Base-by-base conservation (phyloP, 2,329 filamentous ascomycete genomes). In the Ploettnerulaceae sp. region DNA sequence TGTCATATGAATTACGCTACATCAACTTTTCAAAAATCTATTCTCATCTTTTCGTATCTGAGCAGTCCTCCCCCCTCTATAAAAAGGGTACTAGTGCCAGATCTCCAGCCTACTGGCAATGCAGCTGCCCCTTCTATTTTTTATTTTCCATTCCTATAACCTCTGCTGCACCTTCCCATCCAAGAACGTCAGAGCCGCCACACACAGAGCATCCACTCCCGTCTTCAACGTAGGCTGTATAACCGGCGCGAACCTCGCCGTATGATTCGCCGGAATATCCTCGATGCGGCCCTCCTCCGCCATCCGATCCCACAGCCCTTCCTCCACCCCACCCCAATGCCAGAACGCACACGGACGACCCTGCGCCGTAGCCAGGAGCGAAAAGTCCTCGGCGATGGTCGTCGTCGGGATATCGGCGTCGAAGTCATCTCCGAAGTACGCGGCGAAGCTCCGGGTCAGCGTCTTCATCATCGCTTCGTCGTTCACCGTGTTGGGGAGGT, bases 201-300 rank as follows among this genome's bases (percentile, higher is more conserved):
- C 58, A 37, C 67, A 69, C 56, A 77, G 62, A 1, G 72, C 72
- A 62, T 77, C 71, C 2, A 71, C 63, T 0, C 73, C 78, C 7
- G 65, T 65, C 51, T 52, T 69, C 66, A 82, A 60, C 1, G 78
- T 82, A 11, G 77, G 77, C 59, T 75, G 71, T n/a, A 82, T 68
- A 0, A 69, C 71, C 4, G 77, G 78, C 15, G 72, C 71, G 63
- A 82, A 82, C 34, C 69, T 66, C 0, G 74, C 69, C 45, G 70
- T 74, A 57, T 83, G 79, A 53, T 82, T 82, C 0, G 71, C 71
- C 0, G 79, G 73, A 5, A 82, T 67, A 26, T 55, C 49, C 33
- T 75, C 71, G 41, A 71, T 60, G 29, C 56, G 67, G 0, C 71
- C 72, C 33, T 72, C 69, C 44, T 60, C 64, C 58, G 70, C 65